phyloP scores from a whole-genome alignment of 2,329 filamentous ascomycete species.

The Bipolaris zeicola region DNA sequence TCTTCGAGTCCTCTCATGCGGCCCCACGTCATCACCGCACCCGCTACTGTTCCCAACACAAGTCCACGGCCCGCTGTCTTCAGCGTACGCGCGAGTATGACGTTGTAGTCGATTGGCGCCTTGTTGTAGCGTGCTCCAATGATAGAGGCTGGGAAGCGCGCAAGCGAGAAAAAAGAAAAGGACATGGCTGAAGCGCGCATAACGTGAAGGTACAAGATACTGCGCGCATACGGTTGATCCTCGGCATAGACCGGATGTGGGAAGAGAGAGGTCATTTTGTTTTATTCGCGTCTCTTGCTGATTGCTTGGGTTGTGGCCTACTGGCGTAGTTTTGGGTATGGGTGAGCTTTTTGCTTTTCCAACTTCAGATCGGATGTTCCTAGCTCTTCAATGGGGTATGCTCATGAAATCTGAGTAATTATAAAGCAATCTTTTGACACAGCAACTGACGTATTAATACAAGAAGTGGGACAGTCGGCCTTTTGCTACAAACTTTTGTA shows the following conservation, averaged over 20 bases:
- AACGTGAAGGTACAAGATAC: constrained; percentile 66
- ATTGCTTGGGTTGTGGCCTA: background rate
- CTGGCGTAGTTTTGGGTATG: background rate
- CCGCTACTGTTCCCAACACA: constrained; percentile 53
- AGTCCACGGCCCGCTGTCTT: constrained; percentile 55
- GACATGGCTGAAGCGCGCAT: constrained; percentile 61
- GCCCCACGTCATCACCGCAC: constrained; percentile 52
- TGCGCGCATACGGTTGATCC: constrained; percentile 62
- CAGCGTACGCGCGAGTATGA: constrained; percentile 47
- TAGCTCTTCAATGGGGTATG: background rate
- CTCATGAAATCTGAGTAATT: background rate
- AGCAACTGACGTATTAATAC: background rate
- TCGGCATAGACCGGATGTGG: constrained; percentile 65
- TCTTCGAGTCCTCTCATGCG: constrained; percentile 63
- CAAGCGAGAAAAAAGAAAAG: constrained; percentile 56
- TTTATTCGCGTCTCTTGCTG: background rate
- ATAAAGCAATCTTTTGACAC: background rate
- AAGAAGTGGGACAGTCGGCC: background rate
- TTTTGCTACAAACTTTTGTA: background rate
- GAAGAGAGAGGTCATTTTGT: constrained; percentile 60
- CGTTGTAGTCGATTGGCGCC: constrained; percentile 34
- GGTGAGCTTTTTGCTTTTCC: background rate
- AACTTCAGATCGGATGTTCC: background rate
- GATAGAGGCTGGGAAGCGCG: constrained; percentile 43
- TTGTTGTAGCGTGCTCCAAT: constrained; percentile 30